Evolutionary conservation across 345 rosid genomes (phyloP), one percentile per base, ranked within the genome.

Genomic region (Lagerstroemia speciosa): DNA sequence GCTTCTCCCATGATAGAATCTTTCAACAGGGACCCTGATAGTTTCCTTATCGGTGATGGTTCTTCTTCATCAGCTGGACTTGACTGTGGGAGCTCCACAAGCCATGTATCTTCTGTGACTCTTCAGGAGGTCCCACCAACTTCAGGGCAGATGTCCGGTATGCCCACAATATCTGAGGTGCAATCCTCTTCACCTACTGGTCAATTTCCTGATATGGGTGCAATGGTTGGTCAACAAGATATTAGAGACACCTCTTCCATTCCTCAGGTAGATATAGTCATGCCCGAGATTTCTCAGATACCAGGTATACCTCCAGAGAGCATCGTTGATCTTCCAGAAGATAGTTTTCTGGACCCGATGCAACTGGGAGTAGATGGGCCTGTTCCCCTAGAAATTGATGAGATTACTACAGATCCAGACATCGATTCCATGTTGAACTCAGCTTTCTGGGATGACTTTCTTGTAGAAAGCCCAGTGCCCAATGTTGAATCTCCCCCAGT

Each of bases 81-180:
- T 43, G n/a, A n/a, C n/a, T n/a, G n/a, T n/a, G n/a, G n/a, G n/a
- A n/a, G n/a, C n/a, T n/a, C n/a, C n/a, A n/a, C 89, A 87, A 77
- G 74, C 77, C 69, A 50, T 41, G 45, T 72, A 34, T 82, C 97
- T 17, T 90, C 91, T 66, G 88, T 85, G 73, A 86, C 93, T 62
- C 93, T 91, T 74, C 91, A 86, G 70, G 97, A 89, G 80, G 89
- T 91, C 61, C 79, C 86, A 45, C 87, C 86, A 72, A 78, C 82
- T 77, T 80, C 85, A 57, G 81, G 82, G 46, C 80, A 68, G 69
- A 67, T 81, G 38, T 53, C 81, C 31, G 1, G 20, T 29, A 58
- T 58, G 67, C 72, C 80, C 66, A 75, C 82, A 26, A 15, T 77
- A 27, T 71, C 96, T 58, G 96, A 85, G 62, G 67, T 72, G 36